Percentiles rank a stretch among this genome's conserved stretches.
Evolutionary conservation across 1,284 basidiomycete genomes (phyloP).

Genomic region (Apiotrichum gamsii): DNA sequence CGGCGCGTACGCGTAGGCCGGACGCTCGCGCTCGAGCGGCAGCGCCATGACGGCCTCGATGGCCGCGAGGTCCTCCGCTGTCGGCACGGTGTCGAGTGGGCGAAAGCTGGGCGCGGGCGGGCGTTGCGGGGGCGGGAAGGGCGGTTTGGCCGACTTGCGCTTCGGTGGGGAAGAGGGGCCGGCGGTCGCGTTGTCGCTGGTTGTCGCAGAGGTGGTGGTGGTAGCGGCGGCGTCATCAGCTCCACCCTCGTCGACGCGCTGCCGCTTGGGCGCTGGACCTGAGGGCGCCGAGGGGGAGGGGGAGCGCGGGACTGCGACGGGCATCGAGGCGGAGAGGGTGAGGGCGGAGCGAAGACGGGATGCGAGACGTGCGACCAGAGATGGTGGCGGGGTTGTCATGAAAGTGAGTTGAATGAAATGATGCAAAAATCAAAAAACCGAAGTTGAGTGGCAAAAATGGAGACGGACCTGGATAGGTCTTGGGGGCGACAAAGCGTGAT

Average conservation of each 20-base stretch:
- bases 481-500: too few relatives aligned
- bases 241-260: neutral
- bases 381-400: too few relatives aligned
- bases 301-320: constrained; percentile 14
- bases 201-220: neutral
- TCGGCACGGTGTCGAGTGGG: neutral
- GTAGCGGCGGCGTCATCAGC: neutral
- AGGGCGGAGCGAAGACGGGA: neutral
- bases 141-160: constrained; percentile 2
- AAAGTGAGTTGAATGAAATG: neutral
- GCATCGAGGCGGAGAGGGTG: constrained; percentile 8
- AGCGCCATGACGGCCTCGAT: constrained; percentile 29
- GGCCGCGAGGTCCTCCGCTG: neutral
- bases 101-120: too few relatives aligned
- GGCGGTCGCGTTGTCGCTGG: neutral
- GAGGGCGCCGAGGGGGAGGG: constrained; percentile 4
- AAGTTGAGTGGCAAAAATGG: too few relatives aligned
- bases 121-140: neutral
- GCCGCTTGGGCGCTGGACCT: constrained; percentile 5
- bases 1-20: constrained; percentile 31
- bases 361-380: neutral
- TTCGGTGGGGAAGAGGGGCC: neutral
- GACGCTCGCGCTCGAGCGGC: constrained; percentile 25
- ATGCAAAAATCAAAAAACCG: neutral
- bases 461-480: too few relatives aligned